Evolutionary conservation across 2,329 filamentous ascomycete genomes (phyloP), one percentile per base, ranked within the genome.

Genomic region (Paecilomyces dactylethromorphus): DNA sequence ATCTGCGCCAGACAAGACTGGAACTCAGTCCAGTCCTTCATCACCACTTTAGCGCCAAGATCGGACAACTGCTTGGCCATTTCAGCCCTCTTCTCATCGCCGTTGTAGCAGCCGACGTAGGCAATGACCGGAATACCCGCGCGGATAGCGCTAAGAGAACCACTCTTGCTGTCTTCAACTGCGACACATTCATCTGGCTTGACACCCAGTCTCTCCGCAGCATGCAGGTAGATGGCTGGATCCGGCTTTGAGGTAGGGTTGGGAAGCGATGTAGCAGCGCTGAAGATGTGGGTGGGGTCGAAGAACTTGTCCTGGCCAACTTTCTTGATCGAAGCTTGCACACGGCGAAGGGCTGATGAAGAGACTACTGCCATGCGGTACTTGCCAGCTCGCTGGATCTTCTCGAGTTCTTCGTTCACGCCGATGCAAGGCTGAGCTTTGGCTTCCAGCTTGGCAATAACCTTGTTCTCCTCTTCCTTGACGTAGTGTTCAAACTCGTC

Each of bases 161-260:
- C 92, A 66, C 87, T 91, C 83, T 90, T 91, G 81, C 87, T 91
- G 80, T 96, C 92, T 81, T 96, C 92, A 60, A 96, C 84, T 24
- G 92, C 89, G 32, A 96, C 82, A 64, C 84, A 87, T 80, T 95
- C 87, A 53, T 79, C 79, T 1, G 90, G 79, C 68, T 82, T 84
- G 76, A 88, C 88, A 62, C 87, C 88, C 56, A 95, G 82, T 71
- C 84, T 78, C 76, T 91, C 78, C 71, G 92, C 84, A 22, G 92
- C 89, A 73, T 88, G 83, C 63, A 91, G 77, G 79, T 96, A 96
- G 76, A 96, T 88, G 65, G 90, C 90, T 18, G 92, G 92, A 76
- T 96, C 90, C 15, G 92, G 92, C 84, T 96, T 96, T 75, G 86
- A 90, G 58, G 90, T 92, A n/a, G 92, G 92, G 69, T 81, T 85